Evolutionary conservation across 257 asterid species (phyloP), one percentile per base, ranked within the genome.

Genomic region (Solanum bukasovii): DNA sequence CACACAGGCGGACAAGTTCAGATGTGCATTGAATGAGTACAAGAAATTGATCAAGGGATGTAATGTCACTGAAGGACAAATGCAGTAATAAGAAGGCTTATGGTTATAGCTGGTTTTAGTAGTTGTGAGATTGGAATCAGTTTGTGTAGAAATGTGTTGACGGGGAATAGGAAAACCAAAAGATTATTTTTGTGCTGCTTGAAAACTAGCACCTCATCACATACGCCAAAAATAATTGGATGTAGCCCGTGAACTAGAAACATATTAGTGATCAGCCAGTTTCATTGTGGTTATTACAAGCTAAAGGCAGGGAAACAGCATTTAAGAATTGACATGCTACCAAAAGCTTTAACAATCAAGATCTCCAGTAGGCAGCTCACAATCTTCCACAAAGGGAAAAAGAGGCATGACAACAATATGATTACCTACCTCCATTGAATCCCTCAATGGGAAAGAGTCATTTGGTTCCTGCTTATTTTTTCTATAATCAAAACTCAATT

Each of bases 401-500:
- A 42, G 86, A 49, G 44, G 79, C 25, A 71, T 83, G 83, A 59
- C 49, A 71, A 20, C 52, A 86, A 37, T 37, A 73, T 71, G 63
- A 83, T 37, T 86, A 88, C 89, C 75, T 88, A 94, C 99, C 98
- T 94, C 98, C 92, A 92, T 88, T 84, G 97, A 92, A 89, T 92
- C 94, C 88, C 94, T 92, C 59, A 90, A 88, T 85, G 91, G 77
- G 91, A 46, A 84, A 87, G 91, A 84, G 87, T 89, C 90, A 33
- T 94, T 98, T 71, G 85, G 89, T 83, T 93, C 98, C 88, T 72
- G 95, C 90, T 91, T 94, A 84, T 90, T 91, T 90, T 87, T 86
- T 82, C 96, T 89, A 88, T 92, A 91, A 88, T 94, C 98, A 89
- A 96, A 92, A 93, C 97, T 95, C 89, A 97, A 83, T 88, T 95